Evolutionary conservation across 108 stramenopile species (phyloP), one percentile per base, ranked within the genome.

Genomic region (Nitzschia putrida): DNA sequence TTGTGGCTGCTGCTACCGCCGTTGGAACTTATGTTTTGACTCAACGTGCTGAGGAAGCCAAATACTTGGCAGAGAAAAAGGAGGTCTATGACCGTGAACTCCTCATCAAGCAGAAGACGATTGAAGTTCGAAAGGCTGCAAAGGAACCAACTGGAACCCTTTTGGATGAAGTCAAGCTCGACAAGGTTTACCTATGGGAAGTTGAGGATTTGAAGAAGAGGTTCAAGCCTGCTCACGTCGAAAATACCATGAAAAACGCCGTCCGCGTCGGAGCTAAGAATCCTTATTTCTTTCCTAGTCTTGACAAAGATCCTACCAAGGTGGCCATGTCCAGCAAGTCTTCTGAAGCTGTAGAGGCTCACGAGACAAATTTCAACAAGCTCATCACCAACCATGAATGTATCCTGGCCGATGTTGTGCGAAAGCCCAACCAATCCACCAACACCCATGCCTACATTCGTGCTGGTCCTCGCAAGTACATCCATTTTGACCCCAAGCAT

Each of bases 401-500:
- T 69, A 93, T 97, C 24, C 61, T 97, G 24, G 87, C 80, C 16
- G 87, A 94, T 22, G 81, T 97, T 59, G 90, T 91, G 3, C 85
- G 90, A 25, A 89, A 88, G 59, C 88, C 91, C 9, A 76, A 75
- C 50, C 63, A 58, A 18, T 18, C 40, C 5, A 55, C 64, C 24
- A 18, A 72, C 22, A 81, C 91, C 14, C 70, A 67, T 9, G 94
- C 89, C 16, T 97, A 88, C 72, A 69, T 95, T 4, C 83, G 96
- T 23, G 96, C 96, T 21, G 96, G 96, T 8, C 97, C 98, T 2
- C 77, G 97, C 25, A 45, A 58, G 20, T 10, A 74, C 29, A 68
- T 97, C 23, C 97, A 97, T 78, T 99, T 99, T 73, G 79, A 94
- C 66, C 97, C 98, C 9, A 65, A 70, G 37, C 68, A 82, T 4